These are phyloP conservation scores for Porphyrellus sp. DNA, from an alignment of 1,284 basidiomycete genomes.

Conservation along the genomic window DNA sequence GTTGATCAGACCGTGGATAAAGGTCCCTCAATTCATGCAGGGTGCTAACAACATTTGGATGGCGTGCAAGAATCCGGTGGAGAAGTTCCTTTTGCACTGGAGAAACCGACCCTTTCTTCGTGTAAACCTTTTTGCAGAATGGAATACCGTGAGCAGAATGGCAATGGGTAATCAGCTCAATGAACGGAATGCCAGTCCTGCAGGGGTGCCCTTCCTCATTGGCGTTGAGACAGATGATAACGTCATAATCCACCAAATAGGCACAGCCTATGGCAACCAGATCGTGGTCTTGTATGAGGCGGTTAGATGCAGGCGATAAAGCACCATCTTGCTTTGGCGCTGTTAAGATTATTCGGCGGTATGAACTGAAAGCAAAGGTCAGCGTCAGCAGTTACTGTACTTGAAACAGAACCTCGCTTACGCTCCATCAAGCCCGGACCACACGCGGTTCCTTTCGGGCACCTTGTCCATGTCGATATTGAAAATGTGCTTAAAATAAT, in stretches of 20 bases:
- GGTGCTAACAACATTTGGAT: neutral
- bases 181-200: neutral
- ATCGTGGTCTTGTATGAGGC: neutral
- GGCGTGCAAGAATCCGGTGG: neutral
- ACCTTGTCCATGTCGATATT: neutral
- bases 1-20: neutral
- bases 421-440: neutral
- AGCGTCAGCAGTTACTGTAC: neutral
- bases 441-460: neutral
- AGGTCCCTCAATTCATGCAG: neutral
- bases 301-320: neutral
- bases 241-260: neutral
- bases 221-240: neutral
- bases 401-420: neutral
- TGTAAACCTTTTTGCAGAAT: neutral
- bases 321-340: neutral
- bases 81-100: neutral
- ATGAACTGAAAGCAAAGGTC: too few species aligned
- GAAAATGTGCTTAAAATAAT: neutral
- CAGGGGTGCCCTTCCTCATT: neutral
- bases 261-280: neutral
- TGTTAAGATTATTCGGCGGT: too few species aligned
- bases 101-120: fast-evolving
- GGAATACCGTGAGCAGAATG: neutral
- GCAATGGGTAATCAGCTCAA: neutral